Conservation (phyloP, 2,329 filamentous ascomycete species). For the Podosphaera xanthii region DNA sequence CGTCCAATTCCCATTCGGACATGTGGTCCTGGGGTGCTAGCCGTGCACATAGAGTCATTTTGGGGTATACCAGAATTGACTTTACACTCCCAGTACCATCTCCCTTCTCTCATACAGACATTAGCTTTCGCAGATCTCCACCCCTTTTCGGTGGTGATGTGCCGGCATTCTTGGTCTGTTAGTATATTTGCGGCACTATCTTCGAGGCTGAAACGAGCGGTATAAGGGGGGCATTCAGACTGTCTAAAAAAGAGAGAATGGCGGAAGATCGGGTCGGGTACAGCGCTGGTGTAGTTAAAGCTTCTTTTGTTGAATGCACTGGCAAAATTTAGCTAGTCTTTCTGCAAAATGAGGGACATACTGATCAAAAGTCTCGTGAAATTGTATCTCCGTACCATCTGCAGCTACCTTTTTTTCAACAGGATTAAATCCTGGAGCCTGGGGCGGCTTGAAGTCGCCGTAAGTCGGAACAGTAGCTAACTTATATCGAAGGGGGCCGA, state of each 20-base stretch:
- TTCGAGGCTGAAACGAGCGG: slow-evolving; percentile 74
- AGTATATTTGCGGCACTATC: slow-evolving; percentile 71
- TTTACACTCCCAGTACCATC: slow-evolving; percentile 87
- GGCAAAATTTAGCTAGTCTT: not conserved
- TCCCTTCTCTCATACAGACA: slow-evolving; percentile 68
- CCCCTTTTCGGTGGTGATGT: slow-evolving; percentile 76
- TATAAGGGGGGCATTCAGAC: slow-evolving; percentile 66
- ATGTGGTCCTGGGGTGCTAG: slow-evolving; percentile 21
- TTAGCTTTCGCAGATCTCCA: slow-evolving; percentile 84
- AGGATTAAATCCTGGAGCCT: slow-evolving; percentile 31
- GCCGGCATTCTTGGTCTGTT: slow-evolving; percentile 51
- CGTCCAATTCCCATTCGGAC: slow-evolving; percentile 75
- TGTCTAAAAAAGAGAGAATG: slow-evolving; percentile 76
- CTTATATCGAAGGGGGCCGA: slow-evolving; percentile 34
- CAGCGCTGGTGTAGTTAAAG: slow-evolving; percentile 77
- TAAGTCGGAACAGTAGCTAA: slow-evolving; percentile 34
- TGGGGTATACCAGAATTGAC: slow-evolving; percentile 52
- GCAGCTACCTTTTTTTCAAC: slow-evolving; percentile 29
- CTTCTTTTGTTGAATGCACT: slow-evolving; percentile 44
- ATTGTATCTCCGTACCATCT: slow-evolving; percentile 29
- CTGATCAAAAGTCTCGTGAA: slow-evolving; percentile 42
- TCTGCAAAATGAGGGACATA: slow-evolving; percentile 18
- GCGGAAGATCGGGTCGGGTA: slow-evolving; percentile 70
- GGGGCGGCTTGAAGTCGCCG: slow-evolving; percentile 36
- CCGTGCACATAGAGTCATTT: slow-evolving; percentile 8